A percentile compares a stretch with the other conserved stretches of the same genome.
Evolutionary conservation across 2,329 filamentous ascomycete species (phyloP).

Genomic region (Colletotrichum aenigma): DNA sequence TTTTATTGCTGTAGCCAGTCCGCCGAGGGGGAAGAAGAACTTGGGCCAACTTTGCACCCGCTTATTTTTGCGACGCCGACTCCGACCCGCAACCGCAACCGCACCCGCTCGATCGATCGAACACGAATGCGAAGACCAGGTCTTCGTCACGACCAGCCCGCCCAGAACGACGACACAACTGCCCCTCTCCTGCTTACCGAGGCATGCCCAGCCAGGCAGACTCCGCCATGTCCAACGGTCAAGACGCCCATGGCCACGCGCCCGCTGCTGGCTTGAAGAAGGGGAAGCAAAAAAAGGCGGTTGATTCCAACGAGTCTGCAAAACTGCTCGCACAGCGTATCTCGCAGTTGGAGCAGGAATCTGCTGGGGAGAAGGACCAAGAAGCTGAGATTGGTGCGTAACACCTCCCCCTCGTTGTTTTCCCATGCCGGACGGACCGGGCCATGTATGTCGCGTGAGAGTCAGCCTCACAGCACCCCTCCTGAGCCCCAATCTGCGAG

Average conservation of each 20-base stretch:
- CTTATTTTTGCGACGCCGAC: slow-evolving; percentile 16
- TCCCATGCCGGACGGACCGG: slow-evolving; percentile 4
- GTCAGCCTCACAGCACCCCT: neutral
- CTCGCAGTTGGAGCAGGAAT: slow-evolving; percentile 92
- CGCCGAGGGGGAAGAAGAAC: neutral
- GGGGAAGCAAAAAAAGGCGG: slow-evolving; percentile 80
- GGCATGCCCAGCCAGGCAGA: slow-evolving; percentile 46
- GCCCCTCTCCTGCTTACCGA: neutral
- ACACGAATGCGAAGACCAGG: slow-evolving; percentile 19
- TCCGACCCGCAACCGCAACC: neutral
- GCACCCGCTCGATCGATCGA: slow-evolving; percentile 7
- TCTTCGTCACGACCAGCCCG: slow-evolving; percentile 7
- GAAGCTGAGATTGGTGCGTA: slow-evolving; percentile 87
- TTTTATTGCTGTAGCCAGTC: neutral
- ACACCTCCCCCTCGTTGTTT: slow-evolving; percentile 9
- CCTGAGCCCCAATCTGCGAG: neutral
- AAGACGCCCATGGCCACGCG: slow-evolving; percentile 41
- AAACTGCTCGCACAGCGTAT: slow-evolving; percentile 93
- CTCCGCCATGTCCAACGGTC: slow-evolving; percentile 44
- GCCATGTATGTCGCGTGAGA: slow-evolving; percentile 17
- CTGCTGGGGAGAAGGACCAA: slow-evolving; percentile 91
- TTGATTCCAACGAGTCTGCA: slow-evolving; percentile 87
- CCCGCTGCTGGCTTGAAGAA: slow-evolving; percentile 68
- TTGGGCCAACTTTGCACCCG: neutral
- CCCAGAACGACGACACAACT: neutral